Evolutionary conservation across 2,329 filamentous ascomycete genomes (phyloP).

Genomic region (Microsporum ferrugineum): DNA sequence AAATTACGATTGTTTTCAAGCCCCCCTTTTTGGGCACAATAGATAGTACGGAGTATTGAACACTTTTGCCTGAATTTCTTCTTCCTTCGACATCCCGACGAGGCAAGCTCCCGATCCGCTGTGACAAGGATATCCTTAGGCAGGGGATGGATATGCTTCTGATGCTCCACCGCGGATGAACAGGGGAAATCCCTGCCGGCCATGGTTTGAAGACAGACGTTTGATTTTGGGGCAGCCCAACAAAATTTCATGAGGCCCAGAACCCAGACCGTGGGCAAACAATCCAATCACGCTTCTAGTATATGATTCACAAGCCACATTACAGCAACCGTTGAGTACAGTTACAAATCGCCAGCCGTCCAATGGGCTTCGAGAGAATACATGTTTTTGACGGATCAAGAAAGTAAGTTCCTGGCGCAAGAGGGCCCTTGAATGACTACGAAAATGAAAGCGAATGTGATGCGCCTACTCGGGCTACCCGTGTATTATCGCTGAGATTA

Average conservation of each 20-base stretch:
- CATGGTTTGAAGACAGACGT: neutral
- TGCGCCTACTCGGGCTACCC: neutral
- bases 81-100: neutral
- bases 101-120: slow-evolving; percentile 1
- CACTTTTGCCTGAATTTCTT: neutral
- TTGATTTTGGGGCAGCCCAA: slow-evolving; percentile 2
- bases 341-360: neutral
- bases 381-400: neutral
- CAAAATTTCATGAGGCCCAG: neutral
- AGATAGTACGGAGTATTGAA: neutral
- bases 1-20: neutral
- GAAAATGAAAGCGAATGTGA: neutral
- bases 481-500: neutral
- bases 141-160: slow-evolving; percentile 3
- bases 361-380: neutral
- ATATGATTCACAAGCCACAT: neutral
- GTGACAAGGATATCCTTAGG: neutral
- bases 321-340: neutral
- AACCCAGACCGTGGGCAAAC: neutral
- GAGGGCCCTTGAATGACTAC: neutral
- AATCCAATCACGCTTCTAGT: neutral
- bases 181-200: neutral
- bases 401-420: neutral
- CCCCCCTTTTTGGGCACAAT: neutral
- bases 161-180: neutral